These are phyloP conservation scores for Xylariaceae sp. DNA, from an alignment of 2,329 filamentous ascomycete genomes.

Conservation along the genomic window DNA sequence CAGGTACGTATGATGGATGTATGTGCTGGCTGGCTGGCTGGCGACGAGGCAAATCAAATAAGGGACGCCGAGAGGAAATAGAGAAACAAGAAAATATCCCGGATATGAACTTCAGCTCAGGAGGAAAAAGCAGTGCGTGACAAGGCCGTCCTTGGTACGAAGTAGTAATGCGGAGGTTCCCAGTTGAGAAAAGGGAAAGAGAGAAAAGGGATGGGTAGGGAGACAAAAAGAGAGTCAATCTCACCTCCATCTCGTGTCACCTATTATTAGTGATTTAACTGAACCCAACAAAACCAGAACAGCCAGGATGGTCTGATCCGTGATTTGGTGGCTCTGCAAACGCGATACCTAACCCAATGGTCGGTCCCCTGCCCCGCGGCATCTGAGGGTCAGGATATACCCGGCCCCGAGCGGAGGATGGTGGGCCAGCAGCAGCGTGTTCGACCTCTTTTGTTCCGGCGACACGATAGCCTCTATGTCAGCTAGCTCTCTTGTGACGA, in stretches of 20 bases:
- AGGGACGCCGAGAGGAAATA: background rate
- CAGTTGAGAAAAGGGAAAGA: background rate
- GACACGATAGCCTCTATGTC: constrained; percentile 25
- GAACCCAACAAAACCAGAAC: constrained; percentile 7
- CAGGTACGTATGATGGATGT: background rate
- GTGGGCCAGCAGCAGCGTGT: constrained; percentile 12
- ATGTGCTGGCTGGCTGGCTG: background rate
- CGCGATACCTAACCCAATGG: constrained; percentile 21
- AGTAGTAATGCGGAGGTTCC: constrained; percentile 4
- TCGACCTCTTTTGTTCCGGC: constrained; percentile 20
- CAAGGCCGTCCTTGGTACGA: background rate
- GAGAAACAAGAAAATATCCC: background rate
- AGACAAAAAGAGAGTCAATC: constrained; percentile 15
- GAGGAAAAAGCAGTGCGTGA: constrained; percentile 4
- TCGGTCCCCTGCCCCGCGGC: constrained; percentile 26
- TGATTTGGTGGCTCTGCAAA: constrained; percentile 26
- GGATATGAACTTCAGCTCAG: constrained; percentile 7
- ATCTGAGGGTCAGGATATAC: constrained; percentile 24
- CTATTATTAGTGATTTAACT: constrained; percentile 13
- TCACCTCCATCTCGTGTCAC: constrained; percentile 23
- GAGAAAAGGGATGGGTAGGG: background rate
- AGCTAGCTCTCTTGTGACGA: constrained; percentile 26
- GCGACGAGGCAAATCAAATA: constrained; percentile 8
- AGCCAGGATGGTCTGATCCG: constrained; percentile 14
- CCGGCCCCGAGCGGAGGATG: constrained; percentile 14